Base-by-base conservation (phyloP, 1,139 yeast genomes). In the Kodamaea alishanica region DNA sequence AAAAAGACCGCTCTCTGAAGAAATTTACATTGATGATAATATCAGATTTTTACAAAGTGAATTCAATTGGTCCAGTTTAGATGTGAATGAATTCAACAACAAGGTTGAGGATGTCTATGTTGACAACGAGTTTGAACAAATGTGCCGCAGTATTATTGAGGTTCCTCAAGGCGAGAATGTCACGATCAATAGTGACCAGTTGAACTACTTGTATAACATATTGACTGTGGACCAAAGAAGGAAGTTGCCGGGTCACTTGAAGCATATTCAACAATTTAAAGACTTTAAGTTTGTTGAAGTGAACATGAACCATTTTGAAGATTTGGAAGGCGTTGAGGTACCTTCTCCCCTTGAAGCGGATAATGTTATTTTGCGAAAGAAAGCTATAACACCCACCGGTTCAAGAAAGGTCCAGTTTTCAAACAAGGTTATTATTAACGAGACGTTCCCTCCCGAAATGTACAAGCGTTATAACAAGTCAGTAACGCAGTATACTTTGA, bases 401-500 rank as follows among this genome's bases (percentile, higher is more conserved):
- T n/a, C n/a, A n/a, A 60, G 55, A 32, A 52, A 49, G 28, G 79
- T 75, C 25, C 45, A 46, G 29, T 77, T 77, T 47, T 65, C 77
- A n/a, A 65, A 70, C 43, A 64, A 65, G 41, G 61, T 75, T 23
- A 56, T 52, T 26, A 59, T 74, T 34, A 70, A 67, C 44, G 78
- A 75, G 42, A 74, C 82, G 0, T 73, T 63, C 48, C 65, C 79
- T 2, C 67, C 77, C 4, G 66, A 64, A 26, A 59, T 61, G 51
- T 77, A 77, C 54, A 71, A 73, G 46, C 61, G 83, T 30, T 73
- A 67, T 54, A 77, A 77, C 52, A 74, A 72, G 51, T 67, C 73
- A 25, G 75, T 72, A 6, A 75, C 80, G 22, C 79, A 76, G 46
- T 65, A 70, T 46, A 64, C 75, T 9, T 65, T 76, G 39, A 63